Percentiles rank a stretch among this genome's conserved stretches.
Conservation (phyloP, 805 yeast species). For the Groenewaldozyma salmanticensis region DNA sequence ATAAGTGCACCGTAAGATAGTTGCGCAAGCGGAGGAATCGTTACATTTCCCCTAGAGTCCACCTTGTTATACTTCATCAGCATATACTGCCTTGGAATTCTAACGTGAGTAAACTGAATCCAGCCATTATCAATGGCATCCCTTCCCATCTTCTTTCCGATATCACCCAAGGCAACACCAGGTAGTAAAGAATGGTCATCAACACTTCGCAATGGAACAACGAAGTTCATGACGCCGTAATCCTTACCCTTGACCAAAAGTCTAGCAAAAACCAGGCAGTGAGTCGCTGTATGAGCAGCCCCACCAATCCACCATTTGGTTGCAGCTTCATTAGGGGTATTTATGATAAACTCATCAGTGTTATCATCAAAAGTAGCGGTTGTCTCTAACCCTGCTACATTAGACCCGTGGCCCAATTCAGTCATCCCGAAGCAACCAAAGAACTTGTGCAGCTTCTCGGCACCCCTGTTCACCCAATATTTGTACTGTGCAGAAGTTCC, state of each 20-base stretch:
- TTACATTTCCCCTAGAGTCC: constrained; percentile 57
- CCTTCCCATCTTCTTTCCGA: constrained; percentile 92
- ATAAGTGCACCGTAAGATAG: constrained; percentile 79
- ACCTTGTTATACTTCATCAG: constrained; percentile 71
- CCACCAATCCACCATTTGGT: constrained; percentile 99
- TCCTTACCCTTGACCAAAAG: constrained; percentile 73
- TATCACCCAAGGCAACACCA: constrained; percentile 80
- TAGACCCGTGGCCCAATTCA: constrained; percentile 86
- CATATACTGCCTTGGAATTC: constrained; percentile 77
- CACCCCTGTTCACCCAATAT: constrained; percentile 68
- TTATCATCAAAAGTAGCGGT: constrained; percentile 70
- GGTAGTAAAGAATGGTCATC: constrained; percentile 58
- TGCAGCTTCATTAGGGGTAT: constrained; percentile 87
- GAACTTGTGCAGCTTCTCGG: constrained; percentile 27
- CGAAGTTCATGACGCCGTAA: constrained; percentile 85
- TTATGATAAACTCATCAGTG: constrained; percentile 58
- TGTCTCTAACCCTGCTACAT: constrained; percentile 87
- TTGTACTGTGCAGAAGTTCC: constrained; percentile 77
- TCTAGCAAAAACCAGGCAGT: constrained; percentile 73
- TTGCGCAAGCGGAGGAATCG: constrained; percentile 77
- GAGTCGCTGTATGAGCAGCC: constrained; percentile 91
- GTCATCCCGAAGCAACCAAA: constrained; percentile 93
- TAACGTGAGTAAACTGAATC: constrained; percentile 82
- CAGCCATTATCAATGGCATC: constrained; percentile 95
- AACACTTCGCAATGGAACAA: constrained; percentile 78